phyloP scores from a whole-genome alignment of 768 basidiomycete species.

The Trichaptum fuscoviolaceum region DNA sequence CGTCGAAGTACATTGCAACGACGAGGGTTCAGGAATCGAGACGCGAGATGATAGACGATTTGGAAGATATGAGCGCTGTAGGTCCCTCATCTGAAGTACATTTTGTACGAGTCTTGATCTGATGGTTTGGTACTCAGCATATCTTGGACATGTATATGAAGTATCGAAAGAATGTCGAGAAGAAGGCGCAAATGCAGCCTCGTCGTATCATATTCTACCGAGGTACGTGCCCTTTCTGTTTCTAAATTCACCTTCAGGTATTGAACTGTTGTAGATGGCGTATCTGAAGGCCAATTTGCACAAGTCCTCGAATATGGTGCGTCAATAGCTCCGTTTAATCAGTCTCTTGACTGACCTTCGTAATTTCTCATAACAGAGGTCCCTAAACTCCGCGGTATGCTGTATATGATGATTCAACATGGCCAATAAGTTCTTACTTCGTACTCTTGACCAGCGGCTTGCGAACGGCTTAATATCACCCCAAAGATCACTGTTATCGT shows the following conservation, averaged over 20 bases:
- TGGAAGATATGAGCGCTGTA: constrained; percentile 62
- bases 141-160: constrained; percentile 51
- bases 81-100: constrained; percentile 6
- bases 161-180: constrained; percentile 54
- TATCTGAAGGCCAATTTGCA: constrained; percentile 51
- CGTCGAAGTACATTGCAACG: constrained; percentile 63
- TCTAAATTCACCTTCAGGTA: neutral
- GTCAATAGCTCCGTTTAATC: constrained; percentile 12
- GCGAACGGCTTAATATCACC: constrained; percentile 47
- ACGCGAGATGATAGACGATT: constrained; percentile 71
- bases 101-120: constrained; percentile 1
- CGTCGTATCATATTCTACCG: constrained; percentile 74
- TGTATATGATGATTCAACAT: neutral
- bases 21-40: constrained; percentile 62
- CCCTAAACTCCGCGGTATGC: constrained; percentile 49
- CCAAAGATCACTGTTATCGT: constrained; percentile 68
- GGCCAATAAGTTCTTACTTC: neutral
- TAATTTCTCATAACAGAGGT: constrained; percentile 39
- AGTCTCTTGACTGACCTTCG: constrained; percentile 7
- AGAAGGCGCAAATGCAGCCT: constrained; percentile 41
- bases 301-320: constrained; percentile 48
- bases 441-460: constrained; percentile 51
- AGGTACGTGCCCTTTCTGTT: constrained; percentile 33
- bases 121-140: constrained; percentile 30
- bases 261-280: constrained; percentile 35